Percentiles rank a stretch among this genome's conserved stretches.
Conservation (phyloP, 2,329 filamentous ascomycete species). For the Botrytis elliptica region DNA sequence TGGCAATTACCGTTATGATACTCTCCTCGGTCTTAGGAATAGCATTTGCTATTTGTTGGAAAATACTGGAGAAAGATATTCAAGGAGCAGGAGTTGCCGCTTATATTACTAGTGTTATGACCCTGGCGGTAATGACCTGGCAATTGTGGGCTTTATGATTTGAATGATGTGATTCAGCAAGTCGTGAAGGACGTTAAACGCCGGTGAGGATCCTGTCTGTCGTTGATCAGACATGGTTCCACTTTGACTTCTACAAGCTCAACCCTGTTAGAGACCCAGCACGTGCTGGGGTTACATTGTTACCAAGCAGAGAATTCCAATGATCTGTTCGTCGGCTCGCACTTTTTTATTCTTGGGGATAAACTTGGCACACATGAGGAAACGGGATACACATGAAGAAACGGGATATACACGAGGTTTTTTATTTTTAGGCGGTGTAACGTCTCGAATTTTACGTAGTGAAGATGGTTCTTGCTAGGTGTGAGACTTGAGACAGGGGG, state of each 20-base stretch:
- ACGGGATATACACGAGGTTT: not conserved
- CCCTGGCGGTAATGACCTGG: slow-evolving; percentile 24
- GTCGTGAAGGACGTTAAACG: not conserved
- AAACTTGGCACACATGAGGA: not conserved
- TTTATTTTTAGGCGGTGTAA: not conserved
- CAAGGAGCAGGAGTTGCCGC: slow-evolving; percentile 23
- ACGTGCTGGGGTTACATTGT: not conserved
- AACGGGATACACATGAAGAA: not conserved
- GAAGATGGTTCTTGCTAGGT: not conserved
- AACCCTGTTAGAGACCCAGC: not conserved
- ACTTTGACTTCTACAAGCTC: not conserved
- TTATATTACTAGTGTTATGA: slow-evolving; percentile 25
- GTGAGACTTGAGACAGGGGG: not conserved
- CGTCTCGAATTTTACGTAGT: not conserved
- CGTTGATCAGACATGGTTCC: not conserved
- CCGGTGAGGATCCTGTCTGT: not conserved
- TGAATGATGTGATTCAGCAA: not conserved
- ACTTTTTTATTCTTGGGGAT: not conserved
- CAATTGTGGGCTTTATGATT: slow-evolving; percentile 21
- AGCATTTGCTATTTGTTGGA: slow-evolving; percentile 12
- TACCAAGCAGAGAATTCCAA: not conserved
- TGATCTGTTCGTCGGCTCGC: not conserved
- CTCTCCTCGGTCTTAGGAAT: not conserved
- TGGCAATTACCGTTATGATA: not conserved
- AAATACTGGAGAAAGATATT: slow-evolving; percentile 21